A percentile compares a stretch with the other conserved stretches of the same genome.
These are phyloP conservation scores for Amphibolis antarctica DNA, from an alignment of 106 monocot species.

Conservation along the genomic window DNA sequence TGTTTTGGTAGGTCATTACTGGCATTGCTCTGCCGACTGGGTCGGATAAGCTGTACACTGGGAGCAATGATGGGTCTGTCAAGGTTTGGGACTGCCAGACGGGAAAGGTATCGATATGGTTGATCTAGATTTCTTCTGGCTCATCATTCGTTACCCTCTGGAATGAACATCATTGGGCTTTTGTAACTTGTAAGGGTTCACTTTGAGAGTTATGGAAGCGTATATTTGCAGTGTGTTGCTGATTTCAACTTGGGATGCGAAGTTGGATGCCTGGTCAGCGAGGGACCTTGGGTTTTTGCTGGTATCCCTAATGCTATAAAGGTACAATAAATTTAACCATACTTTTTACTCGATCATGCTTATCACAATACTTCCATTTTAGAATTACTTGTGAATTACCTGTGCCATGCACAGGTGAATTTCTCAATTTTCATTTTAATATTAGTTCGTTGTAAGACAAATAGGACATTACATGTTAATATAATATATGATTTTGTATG, in stretches of 20 bases:
- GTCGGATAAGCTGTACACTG: conserved; percentile 88
- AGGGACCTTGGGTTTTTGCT: conserved; percentile 90
- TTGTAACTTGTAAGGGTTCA: background rate
- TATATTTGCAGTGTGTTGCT: conserved; percentile 39
- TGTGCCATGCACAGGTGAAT: too few species aligned
- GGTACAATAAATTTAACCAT: conserved; percentile 17
- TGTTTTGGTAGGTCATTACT: conserved; percentile 47
- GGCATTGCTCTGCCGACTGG: conserved; percentile 85
- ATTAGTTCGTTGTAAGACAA: too few species aligned
- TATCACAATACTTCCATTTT: background rate
- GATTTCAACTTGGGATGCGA: conserved; percentile 65
- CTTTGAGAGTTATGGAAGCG: background rate
- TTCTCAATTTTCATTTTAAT: too few species aligned
- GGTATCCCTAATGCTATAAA: conserved; percentile 76
- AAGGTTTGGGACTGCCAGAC: conserved; percentile 88
- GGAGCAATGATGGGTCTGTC: conserved; percentile 78
- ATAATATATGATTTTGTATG: too few species aligned
- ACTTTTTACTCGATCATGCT: background rate
- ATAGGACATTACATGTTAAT: too few species aligned
- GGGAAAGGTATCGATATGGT: conserved; percentile 47
- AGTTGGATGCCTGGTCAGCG: conserved; percentile 88
- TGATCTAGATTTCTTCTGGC: background rate
- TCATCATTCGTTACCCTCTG: too few species aligned
- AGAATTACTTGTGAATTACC: too few species aligned
- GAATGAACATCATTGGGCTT: too few species aligned